Evolutionary conservation across 768 basidiomycete species (phyloP).

Genomic region (Daedaleopsis nitida): DNA sequence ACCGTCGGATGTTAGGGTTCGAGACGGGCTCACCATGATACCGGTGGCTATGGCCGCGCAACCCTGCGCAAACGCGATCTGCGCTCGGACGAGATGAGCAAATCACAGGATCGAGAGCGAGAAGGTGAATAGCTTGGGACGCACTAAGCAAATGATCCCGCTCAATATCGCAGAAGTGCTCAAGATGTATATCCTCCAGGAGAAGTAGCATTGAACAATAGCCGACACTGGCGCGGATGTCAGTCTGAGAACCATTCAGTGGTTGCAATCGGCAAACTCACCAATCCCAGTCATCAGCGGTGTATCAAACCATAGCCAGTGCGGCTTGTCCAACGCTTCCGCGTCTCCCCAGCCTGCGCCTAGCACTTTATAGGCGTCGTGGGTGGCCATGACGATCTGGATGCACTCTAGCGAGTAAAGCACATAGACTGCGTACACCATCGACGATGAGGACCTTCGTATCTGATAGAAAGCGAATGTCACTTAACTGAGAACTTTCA

Average conservation of each 20-base stretch:
- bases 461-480: too few relatives aligned
- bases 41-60: not conserved
- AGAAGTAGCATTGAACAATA: conserved; percentile 14
- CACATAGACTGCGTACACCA: not conserved
- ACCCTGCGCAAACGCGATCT: conserved; percentile 1
- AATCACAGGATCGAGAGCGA: too few relatives aligned
- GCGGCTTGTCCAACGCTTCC: not conserved
- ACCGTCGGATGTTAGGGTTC: not conserved
- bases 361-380: conserved; percentile 2
- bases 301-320: conserved; percentile 1
- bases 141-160: not conserved
- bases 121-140: not conserved
- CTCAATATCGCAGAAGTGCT: not conserved
- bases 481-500: not conserved
- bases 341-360: conserved; percentile 7
- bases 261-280: not conserved
- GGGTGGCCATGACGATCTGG: not conserved
- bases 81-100: too few relatives aligned
- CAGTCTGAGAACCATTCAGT: not conserved
- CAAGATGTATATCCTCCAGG: conserved; percentile 13
- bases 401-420: not conserved
- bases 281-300: not conserved
- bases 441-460: not conserved
- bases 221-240: not conserved
- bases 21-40: not conserved